These are phyloP conservation scores for Eucalyptus victrix DNA, from an alignment of 345 rosid species.

Conservation along the genomic window DNA sequence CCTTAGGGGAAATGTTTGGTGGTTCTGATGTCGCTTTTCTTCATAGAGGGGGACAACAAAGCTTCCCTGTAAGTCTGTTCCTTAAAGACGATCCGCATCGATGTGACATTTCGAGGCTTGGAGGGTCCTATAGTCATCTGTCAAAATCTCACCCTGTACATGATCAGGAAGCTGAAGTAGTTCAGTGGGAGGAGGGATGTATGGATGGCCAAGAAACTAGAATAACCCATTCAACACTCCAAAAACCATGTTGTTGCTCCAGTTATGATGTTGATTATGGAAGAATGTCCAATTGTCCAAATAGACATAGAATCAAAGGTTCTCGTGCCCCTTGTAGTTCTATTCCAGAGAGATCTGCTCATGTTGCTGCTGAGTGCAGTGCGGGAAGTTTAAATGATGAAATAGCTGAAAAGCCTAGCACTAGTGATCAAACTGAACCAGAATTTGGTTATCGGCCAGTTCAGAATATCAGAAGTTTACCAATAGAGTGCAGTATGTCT, in stretches of 20 bases:
- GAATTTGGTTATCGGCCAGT: slow-evolving; percentile 70
- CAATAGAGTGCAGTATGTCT: slow-evolving; percentile 42
- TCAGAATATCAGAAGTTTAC: slow-evolving; percentile 31
- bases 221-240: slow-evolving; percentile 63
- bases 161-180: slow-evolving; percentile 59
- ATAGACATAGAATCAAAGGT: slow-evolving; percentile 38
- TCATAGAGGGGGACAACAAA: slow-evolving; percentile 89
- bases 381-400: slow-evolving; percentile 73
- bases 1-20: slow-evolving; percentile 24
- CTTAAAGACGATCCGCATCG: slow-evolving; percentile 71
- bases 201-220: slow-evolving; percentile 72
- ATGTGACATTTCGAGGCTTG: slow-evolving; percentile 84
- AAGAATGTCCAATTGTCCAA: slow-evolving; percentile 52
- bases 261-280: slow-evolving; percentile 55
- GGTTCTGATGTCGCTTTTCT: slow-evolving; percentile 58
- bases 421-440: slow-evolving; percentile 78
- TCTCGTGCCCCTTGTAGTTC: slow-evolving; percentile 52
- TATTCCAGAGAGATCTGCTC: slow-evolving; percentile 75
- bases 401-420: slow-evolving; percentile 84
- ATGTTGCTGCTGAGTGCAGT: slow-evolving; percentile 78
- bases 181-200: slow-evolving; percentile 96
- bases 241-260: slow-evolving; percentile 94
- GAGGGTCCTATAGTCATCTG: slow-evolving; percentile 82
- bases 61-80: slow-evolving; percentile 74
- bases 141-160: slow-evolving; percentile 54